Base-by-base conservation (phyloP, 805 yeast species). In the Suhomyces sp. region DNA sequence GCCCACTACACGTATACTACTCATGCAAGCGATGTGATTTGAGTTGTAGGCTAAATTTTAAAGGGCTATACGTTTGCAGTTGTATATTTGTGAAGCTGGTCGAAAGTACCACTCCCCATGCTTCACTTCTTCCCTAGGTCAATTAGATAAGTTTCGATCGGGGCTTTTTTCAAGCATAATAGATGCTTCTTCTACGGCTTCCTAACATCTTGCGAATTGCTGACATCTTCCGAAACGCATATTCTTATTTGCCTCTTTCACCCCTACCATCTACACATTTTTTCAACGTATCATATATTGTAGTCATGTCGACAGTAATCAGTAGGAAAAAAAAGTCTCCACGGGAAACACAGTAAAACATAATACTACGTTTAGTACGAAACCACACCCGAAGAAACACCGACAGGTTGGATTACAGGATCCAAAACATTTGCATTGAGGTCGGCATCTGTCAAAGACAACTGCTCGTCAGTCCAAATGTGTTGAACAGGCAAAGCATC, bases 391-490 rank as follows among this genome's bases (percentile, higher is more conserved):
- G 91, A 86, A 49, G 89, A 83, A 47, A 85, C 87, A 57, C 82
- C 91, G 57, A 85, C 69, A 53, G 86, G 84, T 47, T 76, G 73
- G 62, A 86, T 76, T 31, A 78, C 74, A 13, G 92, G 89, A 51
- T 85, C 80, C 51, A 76, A 57, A 22, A 86, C 90, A 58, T 87
- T 87, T 46, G 82, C 70, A 65, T 87, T 83, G 72, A 88, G 76
- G 64, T 84, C 87, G 5, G 69, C 65, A 60, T 86, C 84, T 25
- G 80, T 79, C 71, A 86, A 81, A 4, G 65, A 58, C 69, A 93
- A 79, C 69, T 89, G 96, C 53, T 80, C 82, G 51, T 86, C 87
- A 47, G 97, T 89, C 99, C 99, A 94, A 60, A 93, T 75, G 60
- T 90, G 92, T 56, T 80, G 73, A 49, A 81, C 79, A 3, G 66